phyloP scores from a whole-genome alignment of 2,329 filamentous ascomycete species.

The Alternaria triticina region DNA sequence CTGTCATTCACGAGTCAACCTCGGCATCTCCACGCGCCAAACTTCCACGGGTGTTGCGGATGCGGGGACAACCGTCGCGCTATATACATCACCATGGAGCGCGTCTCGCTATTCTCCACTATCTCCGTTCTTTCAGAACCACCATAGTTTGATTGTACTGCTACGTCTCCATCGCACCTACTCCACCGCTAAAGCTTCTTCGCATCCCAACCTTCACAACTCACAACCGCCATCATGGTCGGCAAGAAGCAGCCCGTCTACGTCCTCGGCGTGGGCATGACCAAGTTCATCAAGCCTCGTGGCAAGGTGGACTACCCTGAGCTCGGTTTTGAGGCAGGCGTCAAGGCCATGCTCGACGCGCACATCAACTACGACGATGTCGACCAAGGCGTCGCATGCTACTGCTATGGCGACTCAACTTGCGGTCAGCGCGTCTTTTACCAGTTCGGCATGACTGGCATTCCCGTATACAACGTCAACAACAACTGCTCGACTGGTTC shows the following conservation, averaged over 20 bases:
- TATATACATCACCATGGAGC: conserved; percentile 20
- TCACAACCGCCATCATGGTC: conserved; percentile 53
- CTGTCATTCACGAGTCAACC: conserved; percentile 25
- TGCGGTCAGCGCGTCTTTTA: conserved; percentile 97
- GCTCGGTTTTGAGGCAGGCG: conserved; percentile 88
- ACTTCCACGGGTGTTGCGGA: conserved; percentile 13
- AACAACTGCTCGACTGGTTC: conserved; percentile 98
- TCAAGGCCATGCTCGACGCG: conserved; percentile 82
- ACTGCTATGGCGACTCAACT: conserved; percentile 95
- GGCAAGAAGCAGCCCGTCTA: conserved; percentile 68
- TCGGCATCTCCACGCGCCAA: conserved; percentile 31
- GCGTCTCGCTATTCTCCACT: conserved; percentile 1
- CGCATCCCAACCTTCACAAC: background rate
- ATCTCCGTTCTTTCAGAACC: background rate
- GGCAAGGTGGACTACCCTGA: conserved; percentile 95
- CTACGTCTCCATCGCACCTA: background rate
- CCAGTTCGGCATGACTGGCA: conserved; percentile 96
- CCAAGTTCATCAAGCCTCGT: conserved; percentile 97
- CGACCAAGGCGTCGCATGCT: conserved; percentile 94
- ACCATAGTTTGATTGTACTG: background rate
- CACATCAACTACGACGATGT: conserved; percentile 97
- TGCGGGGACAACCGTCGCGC: conserved; percentile 21
- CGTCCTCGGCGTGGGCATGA: conserved; percentile 97
- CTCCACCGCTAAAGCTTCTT: background rate
- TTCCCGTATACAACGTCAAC: conserved; percentile 97